These are phyloP conservation scores for Clathrospora elynae DNA, from an alignment of 2,329 filamentous ascomycete species.

Conservation along the genomic window DNA sequence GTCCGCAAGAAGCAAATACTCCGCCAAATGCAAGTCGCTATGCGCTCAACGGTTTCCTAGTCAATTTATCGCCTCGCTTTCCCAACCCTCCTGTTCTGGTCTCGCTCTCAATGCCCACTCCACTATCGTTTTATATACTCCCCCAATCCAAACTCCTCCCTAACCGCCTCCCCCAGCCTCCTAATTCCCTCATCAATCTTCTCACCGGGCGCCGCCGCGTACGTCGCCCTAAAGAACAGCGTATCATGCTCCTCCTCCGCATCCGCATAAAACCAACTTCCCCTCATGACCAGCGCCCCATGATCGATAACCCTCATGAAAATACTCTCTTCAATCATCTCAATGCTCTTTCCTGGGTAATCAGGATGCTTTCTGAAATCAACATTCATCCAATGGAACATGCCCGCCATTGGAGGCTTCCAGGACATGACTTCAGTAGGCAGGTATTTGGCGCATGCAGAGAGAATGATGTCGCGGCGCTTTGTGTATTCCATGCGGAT, in stretches of 20 bases:
- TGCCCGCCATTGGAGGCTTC: constrained; percentile 81
- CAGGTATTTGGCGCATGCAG: constrained; percentile 78
- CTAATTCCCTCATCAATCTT: constrained; percentile 58
- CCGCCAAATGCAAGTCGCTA: too few species aligned
- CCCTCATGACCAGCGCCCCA: constrained; percentile 79
- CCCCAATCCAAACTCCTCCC: constrained; percentile 61
- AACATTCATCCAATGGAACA: constrained; percentile 89
- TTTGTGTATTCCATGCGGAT: constrained; percentile 80
- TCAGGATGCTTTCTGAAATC: constrained; percentile 70
- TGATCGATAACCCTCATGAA: constrained; percentile 77
- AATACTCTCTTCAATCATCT: constrained; percentile 80
- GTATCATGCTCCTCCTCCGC: constrained; percentile 62
- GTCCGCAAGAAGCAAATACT: too few species aligned
- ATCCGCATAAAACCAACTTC: constrained; percentile 90
- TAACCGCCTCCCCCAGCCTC: constrained; percentile 75
- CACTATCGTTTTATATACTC: constrained; percentile 12
- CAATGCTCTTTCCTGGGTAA: constrained; percentile 55
- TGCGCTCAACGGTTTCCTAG: too few species aligned
- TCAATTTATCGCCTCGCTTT: too few species aligned
- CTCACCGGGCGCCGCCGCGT: constrained; percentile 71
- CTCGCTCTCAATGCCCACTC: background rate
- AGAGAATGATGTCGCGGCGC: constrained; percentile 75
- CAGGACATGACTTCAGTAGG: constrained; percentile 77
- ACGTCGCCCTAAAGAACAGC: constrained; percentile 89
- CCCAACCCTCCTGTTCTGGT: too few species aligned